phyloP scores from a whole-genome alignment of 169 alveolate species.

The Babesia ovis region DNA sequence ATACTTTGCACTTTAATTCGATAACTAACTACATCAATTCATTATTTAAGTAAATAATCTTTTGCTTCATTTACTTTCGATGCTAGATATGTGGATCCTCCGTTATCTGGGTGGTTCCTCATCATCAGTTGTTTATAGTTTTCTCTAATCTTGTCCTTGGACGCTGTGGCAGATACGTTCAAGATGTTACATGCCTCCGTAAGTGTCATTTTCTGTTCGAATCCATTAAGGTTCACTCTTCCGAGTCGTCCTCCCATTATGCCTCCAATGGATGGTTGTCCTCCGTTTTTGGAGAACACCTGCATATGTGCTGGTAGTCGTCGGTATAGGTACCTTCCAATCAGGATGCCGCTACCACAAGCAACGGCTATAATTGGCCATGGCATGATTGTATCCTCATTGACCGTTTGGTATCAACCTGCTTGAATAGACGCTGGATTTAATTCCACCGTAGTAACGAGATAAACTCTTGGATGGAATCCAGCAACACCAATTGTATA shows the following conservation, averaged over 20 bases:
- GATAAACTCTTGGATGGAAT: too few species aligned
- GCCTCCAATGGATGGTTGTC: background rate
- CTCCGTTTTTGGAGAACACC: slow-evolving; percentile 3
- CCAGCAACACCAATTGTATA: too few species aligned
- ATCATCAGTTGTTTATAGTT: slow-evolving; percentile 85
- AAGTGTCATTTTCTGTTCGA: slow-evolving; percentile 73
- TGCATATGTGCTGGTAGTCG: slow-evolving; percentile 33
- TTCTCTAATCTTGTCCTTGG: slow-evolving; percentile 80
- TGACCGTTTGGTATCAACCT: background rate
- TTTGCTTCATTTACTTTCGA: slow-evolving; percentile 90
- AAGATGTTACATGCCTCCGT: slow-evolving; percentile 75
- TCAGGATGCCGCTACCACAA: slow-evolving; percentile 49
- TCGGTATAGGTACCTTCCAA: slow-evolving; percentile 45
- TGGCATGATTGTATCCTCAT: slow-evolving; percentile 32
- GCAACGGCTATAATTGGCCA: slow-evolving; percentile 63
- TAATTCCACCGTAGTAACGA: too few species aligned
- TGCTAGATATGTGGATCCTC: slow-evolving; percentile 88
- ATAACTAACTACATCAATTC: background rate
- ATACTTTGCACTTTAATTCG: too few species aligned
- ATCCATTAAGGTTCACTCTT: slow-evolving; percentile 66
- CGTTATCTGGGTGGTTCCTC: slow-evolving; percentile 88
- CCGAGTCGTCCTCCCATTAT: slow-evolving; percentile 42
- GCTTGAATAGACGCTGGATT: too few species aligned
- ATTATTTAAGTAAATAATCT: slow-evolving; percentile 74
- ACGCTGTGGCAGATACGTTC: slow-evolving; percentile 74